Percentiles rank a stretch among this genome's conserved stretches.
phyloP scores from a whole-genome alignment of 2,329 filamentous ascomycete genomes.

The Tolypocladium tropicale region DNA sequence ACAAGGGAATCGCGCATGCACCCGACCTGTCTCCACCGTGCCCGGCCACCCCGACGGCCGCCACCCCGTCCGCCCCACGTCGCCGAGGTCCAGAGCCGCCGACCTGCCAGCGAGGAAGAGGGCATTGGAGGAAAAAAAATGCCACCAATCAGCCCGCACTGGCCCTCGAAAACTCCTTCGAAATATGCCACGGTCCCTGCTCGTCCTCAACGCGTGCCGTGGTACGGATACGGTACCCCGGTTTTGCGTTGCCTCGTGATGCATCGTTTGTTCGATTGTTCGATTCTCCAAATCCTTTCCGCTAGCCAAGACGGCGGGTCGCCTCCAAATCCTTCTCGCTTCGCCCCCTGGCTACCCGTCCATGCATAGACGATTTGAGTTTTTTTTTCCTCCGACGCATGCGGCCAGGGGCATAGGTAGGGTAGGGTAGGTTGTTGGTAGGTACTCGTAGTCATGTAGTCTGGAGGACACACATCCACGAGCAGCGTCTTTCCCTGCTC shows the following conservation, averaged over 20 bases:
- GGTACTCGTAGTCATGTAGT: no score
- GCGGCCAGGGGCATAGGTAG: background rate
- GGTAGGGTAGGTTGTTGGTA: no score
- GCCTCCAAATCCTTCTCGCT: background rate
- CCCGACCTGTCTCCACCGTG: background rate
- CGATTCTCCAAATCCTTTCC: background rate
- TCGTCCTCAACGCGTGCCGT: no score
- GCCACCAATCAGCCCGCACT: background rate
- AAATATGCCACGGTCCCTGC: no score
- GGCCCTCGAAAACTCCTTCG: background rate
- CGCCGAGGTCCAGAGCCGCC: background rate
- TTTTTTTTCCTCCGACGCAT: background rate
- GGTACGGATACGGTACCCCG: background rate
- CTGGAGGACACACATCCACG: no score
- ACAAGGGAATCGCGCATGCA: no score
- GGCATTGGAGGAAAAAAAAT: no score
- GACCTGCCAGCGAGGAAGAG: background rate
- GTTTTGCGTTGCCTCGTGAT: background rate
- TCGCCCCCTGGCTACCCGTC: background rate
- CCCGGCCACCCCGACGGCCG: background rate
- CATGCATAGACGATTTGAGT: background rate
- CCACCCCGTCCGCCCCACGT: background rate
- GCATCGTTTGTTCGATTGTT: no score
- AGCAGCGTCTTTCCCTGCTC: background rate
- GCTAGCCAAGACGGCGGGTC: background rate